These are phyloP conservation scores for Psilocybe tampanensis DNA, from an alignment of 768 basidiomycete genomes.

Conservation along the genomic window DNA sequence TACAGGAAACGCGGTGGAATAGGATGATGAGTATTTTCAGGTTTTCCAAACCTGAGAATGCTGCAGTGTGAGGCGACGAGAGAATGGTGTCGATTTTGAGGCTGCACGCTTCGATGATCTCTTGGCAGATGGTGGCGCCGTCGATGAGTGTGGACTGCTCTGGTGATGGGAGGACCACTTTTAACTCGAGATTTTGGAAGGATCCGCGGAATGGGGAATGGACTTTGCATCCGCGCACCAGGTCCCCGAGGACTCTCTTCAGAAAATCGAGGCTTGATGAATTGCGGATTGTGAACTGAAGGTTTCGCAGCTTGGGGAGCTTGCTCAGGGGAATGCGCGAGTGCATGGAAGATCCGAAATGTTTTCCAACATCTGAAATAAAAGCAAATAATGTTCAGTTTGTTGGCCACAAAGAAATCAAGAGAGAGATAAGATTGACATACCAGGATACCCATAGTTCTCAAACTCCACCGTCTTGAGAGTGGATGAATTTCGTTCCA, in stretches of 20 bases:
- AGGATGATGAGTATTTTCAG: background rate
- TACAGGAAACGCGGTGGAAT: background rate
- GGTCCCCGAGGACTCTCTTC: background rate
- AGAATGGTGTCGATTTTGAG: background rate
- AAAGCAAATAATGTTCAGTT: too few relatives aligned
- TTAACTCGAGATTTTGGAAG: background rate
- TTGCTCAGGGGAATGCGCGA: background rate
- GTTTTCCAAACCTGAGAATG: background rate
- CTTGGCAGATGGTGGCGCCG: too few relatives aligned
- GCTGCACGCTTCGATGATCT: too few relatives aligned
- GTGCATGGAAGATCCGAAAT: background rate
- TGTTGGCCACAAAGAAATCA: too few relatives aligned
- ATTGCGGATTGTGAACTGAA: background rate
- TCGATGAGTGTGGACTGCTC: background rate
- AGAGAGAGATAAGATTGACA: too few relatives aligned
- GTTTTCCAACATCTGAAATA: background rate
- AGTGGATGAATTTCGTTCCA: background rate
- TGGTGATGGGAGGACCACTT: background rate
- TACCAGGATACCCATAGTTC: background rate
- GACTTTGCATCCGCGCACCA: background rate
- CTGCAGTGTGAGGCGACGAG: background rate
- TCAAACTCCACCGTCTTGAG: background rate
- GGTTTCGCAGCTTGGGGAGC: background rate
- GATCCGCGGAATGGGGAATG: background rate
- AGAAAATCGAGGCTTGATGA: background rate